Base-by-base conservation (phyloP, 73 alveolate species). In the Paramecium primaurelia region DNA sequence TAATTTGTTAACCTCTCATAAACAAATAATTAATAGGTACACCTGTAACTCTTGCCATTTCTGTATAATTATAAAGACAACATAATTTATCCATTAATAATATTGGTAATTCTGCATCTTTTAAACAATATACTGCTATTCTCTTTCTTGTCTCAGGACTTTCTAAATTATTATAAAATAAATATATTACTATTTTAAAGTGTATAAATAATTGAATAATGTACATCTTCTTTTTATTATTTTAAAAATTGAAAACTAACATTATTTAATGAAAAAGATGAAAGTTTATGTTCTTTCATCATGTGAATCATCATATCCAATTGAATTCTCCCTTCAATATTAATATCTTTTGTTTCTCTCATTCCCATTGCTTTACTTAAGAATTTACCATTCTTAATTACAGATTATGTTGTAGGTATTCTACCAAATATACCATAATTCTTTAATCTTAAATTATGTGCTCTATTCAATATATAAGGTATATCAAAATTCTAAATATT, bases 31-130 rank as follows among this genome's bases (percentile, higher is more conserved):
- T 95, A 92, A 99, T 86, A 18, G 99, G 99, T 1, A 98, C 99
- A 36, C 99, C 99, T 2, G 99, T 98, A 26, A 99, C 99, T 86
- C 99, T 89, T 10, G 99, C 98, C 99, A 98, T 98, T 95, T 99
- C 99, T 36, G 99, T 92, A 83, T 95, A 97, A 83, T 97, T 98
- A 88, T 94, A 98, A 69, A 98, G 36, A 42, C 99, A 96, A 97
- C 97, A 95, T 71, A 98, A 96, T 47, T 97, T 97, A 92, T 98
- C 99, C 98, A 98, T 95, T 16, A 98, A 96, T 73, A 96, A 93
- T 58, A 98, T 77, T 38, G 99, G 99, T 12, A 98, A 92, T 86
- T 59, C 69, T 3, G 99, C 99, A 93, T 97, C 99, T 96, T 99
- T 99, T 88, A 99, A 86, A 95, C 99, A 99, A 96, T 99, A 99